Conservation (phyloP, 139 green algal genomes). For the Picochlorum sp. region DNA sequence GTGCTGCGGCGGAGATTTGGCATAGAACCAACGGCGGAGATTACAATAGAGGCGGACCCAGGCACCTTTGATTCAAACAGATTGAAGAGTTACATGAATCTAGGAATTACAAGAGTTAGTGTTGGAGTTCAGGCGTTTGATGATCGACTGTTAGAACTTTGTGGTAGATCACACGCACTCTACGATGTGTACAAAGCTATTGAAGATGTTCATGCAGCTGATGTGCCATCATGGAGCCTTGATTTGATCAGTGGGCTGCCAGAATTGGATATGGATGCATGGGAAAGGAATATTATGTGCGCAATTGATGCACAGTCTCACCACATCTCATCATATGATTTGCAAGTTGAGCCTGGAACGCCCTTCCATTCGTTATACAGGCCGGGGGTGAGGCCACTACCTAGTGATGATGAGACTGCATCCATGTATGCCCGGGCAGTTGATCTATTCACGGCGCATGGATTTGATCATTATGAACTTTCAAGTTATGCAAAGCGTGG, state of each 20-base stretch:
- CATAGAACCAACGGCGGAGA: constrained; percentile 62
- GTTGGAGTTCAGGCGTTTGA: constrained; percentile 80
- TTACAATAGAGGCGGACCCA: constrained; percentile 89
- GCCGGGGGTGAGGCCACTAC: constrained; percentile 45
- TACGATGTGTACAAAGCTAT: constrained; percentile 61
- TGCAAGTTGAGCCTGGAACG: constrained; percentile 91
- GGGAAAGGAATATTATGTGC: constrained; percentile 51
- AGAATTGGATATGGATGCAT: constrained; percentile 44
- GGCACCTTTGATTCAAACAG: constrained; percentile 80
- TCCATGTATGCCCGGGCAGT: constrained; percentile 72
- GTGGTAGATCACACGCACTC: constrained; percentile 61
- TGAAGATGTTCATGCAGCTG: constrained; percentile 42
- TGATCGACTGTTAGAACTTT: constrained; percentile 49
- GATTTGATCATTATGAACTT: constrained; percentile 92
- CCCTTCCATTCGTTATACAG: constrained; percentile 77
- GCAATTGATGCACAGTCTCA: constrained; percentile 52
- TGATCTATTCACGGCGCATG: constrained; percentile 26
- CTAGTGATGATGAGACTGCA: constrained; percentile 51
- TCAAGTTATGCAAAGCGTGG: constrained; percentile 79
- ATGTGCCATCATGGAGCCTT: constrained; percentile 73
- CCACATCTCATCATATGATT: constrained; percentile 93
- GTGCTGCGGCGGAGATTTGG: constrained; percentile 50
- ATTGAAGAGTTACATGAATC: constrained; percentile 57
- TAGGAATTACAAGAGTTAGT: constrained; percentile 83
- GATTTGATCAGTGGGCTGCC: constrained; percentile 89